Evolutionary conservation across 2,329 filamentous ascomycete species (phyloP).

Genomic region (Xylaria sp.): DNA sequence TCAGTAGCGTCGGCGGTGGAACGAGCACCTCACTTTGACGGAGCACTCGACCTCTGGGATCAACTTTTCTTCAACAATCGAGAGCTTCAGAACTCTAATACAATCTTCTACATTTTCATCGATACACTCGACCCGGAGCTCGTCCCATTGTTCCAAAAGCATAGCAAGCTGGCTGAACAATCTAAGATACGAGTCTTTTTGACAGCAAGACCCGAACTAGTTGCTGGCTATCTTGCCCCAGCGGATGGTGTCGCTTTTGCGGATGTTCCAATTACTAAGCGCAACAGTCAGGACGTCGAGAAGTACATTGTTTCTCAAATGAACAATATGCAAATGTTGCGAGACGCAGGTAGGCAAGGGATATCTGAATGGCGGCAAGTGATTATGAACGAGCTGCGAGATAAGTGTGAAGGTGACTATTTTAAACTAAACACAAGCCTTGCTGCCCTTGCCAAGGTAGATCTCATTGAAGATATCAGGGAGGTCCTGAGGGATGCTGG

Average conservation of each 20-base stretch:
- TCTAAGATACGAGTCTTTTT: conserved; percentile 47
- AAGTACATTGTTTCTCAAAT: conserved; percentile 49
- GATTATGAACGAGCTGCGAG: conserved; percentile 46
- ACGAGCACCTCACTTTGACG: conserved; percentile 43
- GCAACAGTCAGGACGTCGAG: conserved; percentile 47
- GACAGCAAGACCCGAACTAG: conserved; percentile 41
- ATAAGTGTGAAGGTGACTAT: conserved; percentile 49
- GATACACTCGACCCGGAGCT: conserved; percentile 47
- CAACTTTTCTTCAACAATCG: conserved; percentile 50
- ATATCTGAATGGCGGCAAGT: conserved; percentile 50
- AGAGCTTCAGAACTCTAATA: conserved; percentile 47
- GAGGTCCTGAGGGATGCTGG: conserved; percentile 48
- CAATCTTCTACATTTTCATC: conserved; percentile 51
- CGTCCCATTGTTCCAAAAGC: conserved; percentile 43
- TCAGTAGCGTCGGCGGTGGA: conserved; percentile 48
- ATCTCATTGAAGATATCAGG: conserved; percentile 52
- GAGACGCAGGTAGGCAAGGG: conserved; percentile 42
- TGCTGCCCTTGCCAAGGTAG: conserved; percentile 49
- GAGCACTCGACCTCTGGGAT: conserved; percentile 48
- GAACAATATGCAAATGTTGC: conserved; percentile 49
- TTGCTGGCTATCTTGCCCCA: conserved; percentile 37
- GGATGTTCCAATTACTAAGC: conserved; percentile 44
- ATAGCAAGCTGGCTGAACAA: conserved; percentile 38
- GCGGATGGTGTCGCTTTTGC: conserved; percentile 35
- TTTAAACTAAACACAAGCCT: conserved; percentile 50